Percentiles rank a stretch among this genome's conserved stretches.
phyloP scores from a whole-genome alignment of 1,139 yeast species.

The Candida tropicalis region DNA sequence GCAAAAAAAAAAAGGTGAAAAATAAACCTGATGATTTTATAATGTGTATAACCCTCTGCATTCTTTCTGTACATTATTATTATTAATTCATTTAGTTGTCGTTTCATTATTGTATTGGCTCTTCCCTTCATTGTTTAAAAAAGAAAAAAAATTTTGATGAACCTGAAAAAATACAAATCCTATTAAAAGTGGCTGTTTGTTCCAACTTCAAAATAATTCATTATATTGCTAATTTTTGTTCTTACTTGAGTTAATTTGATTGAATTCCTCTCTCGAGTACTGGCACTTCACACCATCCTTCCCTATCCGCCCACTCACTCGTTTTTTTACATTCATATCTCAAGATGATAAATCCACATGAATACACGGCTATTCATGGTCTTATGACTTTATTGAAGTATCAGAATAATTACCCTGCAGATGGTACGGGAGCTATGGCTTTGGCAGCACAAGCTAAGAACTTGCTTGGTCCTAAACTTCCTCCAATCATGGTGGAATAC shows the following conservation, averaged over 20 bases:
- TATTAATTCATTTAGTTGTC: background rate
- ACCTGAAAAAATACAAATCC: no score
- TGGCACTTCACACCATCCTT: no score
- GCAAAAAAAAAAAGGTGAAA: background rate
- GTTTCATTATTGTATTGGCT: no score
- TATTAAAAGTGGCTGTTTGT: no score
- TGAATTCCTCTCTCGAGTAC: no score
- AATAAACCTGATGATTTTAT: no score
- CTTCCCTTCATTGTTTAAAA: no score
- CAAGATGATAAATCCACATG: constrained; percentile 11
- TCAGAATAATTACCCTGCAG: constrained; percentile 45
- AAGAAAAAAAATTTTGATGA: no score
- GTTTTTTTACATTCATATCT: background rate
- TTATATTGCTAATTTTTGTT: no score
- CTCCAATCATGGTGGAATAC: constrained; percentile 36
- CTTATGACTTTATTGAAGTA: constrained; percentile 33
- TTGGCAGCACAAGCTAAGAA: constrained; percentile 33
- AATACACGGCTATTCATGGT: constrained; percentile 31
- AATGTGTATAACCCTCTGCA: no score
- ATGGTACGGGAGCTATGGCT: constrained; percentile 51
- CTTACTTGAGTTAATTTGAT: no score
- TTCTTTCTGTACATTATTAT: background rate
- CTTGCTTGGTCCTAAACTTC: constrained; percentile 31
- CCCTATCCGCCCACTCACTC: background rate
- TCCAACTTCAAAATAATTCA: no score